A percentile compares a stretch with the other conserved stretches of the same genome.
These are phyloP conservation scores for Silybum marianum DNA, from an alignment of 129 eudicot genomes.

Conservation along the genomic window DNA sequence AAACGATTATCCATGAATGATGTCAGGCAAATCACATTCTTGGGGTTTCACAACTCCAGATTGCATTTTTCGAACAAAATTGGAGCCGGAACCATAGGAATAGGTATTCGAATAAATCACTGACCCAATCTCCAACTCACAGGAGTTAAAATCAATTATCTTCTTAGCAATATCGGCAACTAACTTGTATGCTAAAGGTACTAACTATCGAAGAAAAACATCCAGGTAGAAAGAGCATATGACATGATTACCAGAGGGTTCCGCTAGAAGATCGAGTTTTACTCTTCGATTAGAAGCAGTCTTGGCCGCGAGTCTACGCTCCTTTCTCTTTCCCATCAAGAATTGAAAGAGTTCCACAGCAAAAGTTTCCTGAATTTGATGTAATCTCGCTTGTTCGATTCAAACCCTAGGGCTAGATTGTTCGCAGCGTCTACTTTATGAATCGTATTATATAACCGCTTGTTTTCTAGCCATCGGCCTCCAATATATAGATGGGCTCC, in stretches of 20 bases:
- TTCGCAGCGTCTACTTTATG: neutral
- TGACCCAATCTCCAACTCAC: neutral
- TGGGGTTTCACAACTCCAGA: neutral
- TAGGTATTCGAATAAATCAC: neutral
- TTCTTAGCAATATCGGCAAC: constrained; percentile 11
- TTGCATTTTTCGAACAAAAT: neutral
- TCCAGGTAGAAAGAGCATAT: neutral
- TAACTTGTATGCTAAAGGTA: neutral
- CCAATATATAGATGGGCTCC: neutral
- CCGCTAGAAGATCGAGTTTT: constrained; percentile 94
- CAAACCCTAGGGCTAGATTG: constrained; percentile 26
- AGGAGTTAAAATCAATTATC: neutral
- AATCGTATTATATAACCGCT: neutral
- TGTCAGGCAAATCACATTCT: neutral
- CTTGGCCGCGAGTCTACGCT: constrained; percentile 67
- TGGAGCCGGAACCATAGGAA: neutral
- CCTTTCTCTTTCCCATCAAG: constrained; percentile 82
- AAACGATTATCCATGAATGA: neutral
- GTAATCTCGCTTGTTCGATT: constrained; percentile 7
- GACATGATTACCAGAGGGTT: constrained; percentile 76
- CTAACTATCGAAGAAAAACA: neutral
- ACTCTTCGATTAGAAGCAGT: constrained; percentile 73
- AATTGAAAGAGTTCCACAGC: constrained; percentile 6
- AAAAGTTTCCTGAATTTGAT: constrained; percentile 1
- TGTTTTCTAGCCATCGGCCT: neutral